Percentiles rank a stretch among this genome's conserved stretches.
phyloP scores from a whole-genome alignment of 2,329 filamentous ascomycete species.

The Akanthomyces lecanii region DNA sequence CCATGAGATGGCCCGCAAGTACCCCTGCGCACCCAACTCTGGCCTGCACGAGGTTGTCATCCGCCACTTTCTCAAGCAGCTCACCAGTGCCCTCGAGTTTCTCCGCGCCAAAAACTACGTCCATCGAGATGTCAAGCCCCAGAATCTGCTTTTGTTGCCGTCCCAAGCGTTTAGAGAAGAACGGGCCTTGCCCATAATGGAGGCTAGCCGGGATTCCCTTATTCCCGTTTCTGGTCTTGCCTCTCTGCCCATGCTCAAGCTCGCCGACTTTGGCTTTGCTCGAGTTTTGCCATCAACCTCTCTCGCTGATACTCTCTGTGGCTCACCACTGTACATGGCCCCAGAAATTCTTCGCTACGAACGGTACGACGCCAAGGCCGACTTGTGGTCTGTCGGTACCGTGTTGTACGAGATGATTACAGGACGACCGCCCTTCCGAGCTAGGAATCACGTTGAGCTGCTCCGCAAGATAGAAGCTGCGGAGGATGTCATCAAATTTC shows the following conservation, averaged over 20 bases:
- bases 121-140: conserved; percentile 95
- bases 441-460: conserved; percentile 90
- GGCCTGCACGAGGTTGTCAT: conserved; percentile 97
- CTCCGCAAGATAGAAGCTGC: conserved; percentile 86
- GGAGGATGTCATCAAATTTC: conserved; percentile 81
- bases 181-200: conserved; percentile 57
- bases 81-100: conserved; percentile 87
- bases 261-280: conserved; percentile 98
- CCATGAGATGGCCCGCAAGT: conserved; percentile 86
- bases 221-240: conserved; percentile 75
- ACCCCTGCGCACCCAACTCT: conserved; percentile 75
- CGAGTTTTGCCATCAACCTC: conserved; percentile 86
- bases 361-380: conserved; percentile 94
- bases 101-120: conserved; percentile 81
- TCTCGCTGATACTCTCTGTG: conserved; percentile 91
- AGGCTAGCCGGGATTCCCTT: conserved; percentile 72
- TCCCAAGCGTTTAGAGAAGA: conserved; percentile 66
- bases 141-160: conserved; percentile 88
- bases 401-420: conserved; percentile 95
- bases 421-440: conserved; percentile 84
- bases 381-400: conserved; percentile 96
- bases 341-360: conserved; percentile 96
- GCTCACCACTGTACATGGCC: conserved; percentile 97
- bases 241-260: conserved; percentile 91
- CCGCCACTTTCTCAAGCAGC: conserved; percentile 92